A percentile compares a stretch with the other conserved stretches of the same genome.
These are phyloP conservation scores for Prunus mira DNA, from an alignment of 306 rosid genomes.

Conservation along the genomic window DNA sequence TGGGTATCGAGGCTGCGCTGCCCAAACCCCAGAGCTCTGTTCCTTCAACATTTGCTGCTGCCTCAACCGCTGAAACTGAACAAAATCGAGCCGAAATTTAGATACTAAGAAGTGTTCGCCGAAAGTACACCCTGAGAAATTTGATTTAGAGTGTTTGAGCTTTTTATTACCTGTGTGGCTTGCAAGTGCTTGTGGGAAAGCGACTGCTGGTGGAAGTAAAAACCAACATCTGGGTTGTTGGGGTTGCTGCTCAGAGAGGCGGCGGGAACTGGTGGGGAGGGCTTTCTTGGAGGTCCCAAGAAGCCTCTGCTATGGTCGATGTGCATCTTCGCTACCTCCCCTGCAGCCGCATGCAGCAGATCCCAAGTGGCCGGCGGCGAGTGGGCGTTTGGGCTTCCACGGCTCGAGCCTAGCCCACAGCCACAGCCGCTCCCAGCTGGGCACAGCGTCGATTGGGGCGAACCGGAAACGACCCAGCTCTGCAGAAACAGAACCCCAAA, in stretches of 20 bases:
- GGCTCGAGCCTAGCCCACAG: slow-evolving; percentile 46
- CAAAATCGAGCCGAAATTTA: background rate
- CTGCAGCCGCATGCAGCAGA: slow-evolving; percentile 73
- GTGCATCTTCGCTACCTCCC: slow-evolving; percentile 57
- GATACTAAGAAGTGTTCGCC: background rate
- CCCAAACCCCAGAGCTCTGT: slow-evolving; percentile 29
- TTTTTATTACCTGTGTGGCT: slow-evolving; percentile 37
- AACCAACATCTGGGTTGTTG: slow-evolving; percentile 23
- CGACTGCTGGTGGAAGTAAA: slow-evolving; percentile 25
- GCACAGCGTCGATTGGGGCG: slow-evolving; percentile 73
- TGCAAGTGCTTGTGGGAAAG: slow-evolving; percentile 54
- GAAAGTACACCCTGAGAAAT: background rate
- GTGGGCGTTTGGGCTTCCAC: slow-evolving; percentile 51
- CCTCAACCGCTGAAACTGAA: slow-evolving; percentile 48
- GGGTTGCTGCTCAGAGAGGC: slow-evolving; percentile 12
- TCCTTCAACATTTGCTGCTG: slow-evolving; percentile 54
- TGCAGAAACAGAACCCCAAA: slow-evolving; percentile 9
- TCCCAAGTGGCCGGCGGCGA: slow-evolving; percentile 52
- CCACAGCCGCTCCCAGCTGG: slow-evolving; percentile 42
- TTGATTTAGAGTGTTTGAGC: background rate
- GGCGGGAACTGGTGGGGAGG: slow-evolving; percentile 25
- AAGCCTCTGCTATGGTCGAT: slow-evolving; percentile 21
- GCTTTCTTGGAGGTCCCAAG: slow-evolving; percentile 26
- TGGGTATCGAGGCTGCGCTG: background rate
- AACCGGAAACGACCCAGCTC: slow-evolving; percentile 31